These are phyloP conservation scores for Tolypocladium paradoxum DNA, from an alignment of 2,329 filamentous ascomycete species.

Conservation along the genomic window DNA sequence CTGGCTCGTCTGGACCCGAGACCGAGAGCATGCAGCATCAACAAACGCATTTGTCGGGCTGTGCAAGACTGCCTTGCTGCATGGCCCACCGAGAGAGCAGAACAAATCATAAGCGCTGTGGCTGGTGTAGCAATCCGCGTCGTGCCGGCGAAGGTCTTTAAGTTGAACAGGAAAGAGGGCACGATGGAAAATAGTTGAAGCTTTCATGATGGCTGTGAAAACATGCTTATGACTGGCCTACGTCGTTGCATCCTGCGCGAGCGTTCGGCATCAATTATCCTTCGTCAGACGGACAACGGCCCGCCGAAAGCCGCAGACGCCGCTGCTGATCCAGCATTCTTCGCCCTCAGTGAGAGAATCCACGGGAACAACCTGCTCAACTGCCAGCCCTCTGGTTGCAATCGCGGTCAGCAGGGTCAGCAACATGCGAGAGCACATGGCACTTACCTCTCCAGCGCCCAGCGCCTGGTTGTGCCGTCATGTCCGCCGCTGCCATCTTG, in stretches of 20 bases:
- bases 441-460: conserved; percentile 60
- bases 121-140: neutral
- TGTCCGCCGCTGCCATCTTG: conserved; percentile 59
- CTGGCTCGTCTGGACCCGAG: too few species aligned
- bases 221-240: neutral
- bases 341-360: conserved; percentile 59
- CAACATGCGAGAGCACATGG: neutral
- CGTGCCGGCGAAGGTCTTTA: neutral
- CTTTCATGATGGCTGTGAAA: neutral
- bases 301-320: conserved; percentile 64
- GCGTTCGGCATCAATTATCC: neutral
- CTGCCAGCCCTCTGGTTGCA: conserved; percentile 41
- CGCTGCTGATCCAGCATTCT: conserved; percentile 81
- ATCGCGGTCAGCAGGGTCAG: neutral
- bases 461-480: conserved; percentile 69
- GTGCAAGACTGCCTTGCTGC: neutral
- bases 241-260: neutral
- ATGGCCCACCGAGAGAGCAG: neutral
- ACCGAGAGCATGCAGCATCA: too few species aligned
- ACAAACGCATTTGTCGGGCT: neutral
- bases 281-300: conserved; percentile 27
- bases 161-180: too few species aligned
- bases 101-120: neutral
- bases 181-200: neutral
- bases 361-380: conserved; percentile 51